Base-by-base conservation (phyloP, 2,329 filamentous ascomycete species). In the Fusarium sp. region DNA sequence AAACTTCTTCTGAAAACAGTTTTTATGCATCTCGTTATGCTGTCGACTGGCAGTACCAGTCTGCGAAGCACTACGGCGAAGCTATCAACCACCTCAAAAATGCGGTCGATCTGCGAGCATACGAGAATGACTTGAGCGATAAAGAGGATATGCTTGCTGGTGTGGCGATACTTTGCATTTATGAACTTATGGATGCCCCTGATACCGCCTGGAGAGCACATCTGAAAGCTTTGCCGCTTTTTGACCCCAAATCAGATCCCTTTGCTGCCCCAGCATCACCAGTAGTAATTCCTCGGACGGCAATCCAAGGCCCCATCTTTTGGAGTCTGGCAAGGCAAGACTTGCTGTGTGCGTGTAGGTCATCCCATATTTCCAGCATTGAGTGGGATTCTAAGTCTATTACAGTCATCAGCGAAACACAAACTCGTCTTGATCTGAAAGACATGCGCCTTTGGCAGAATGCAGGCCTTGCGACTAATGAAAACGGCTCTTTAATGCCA, bases 121-220 rank as follows among this genome's bases (percentile, higher is more conserved):
- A 89, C 17, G 87, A 88, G 4, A 84, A 88, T 3, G 74, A 59
- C 10, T 15, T 63, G 0, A 61, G 65, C 0, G 77, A 76, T 0
- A 74, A 71, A 45, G 66, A 80, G 45, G 74, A 93, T 67, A 85
- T 92, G 4, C 84, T 92, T 25, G 90, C 90, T 10, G 90, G 91
- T 3, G 90, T 90, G 3, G 90, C 91, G 0, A 92, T 93, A 15
- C 81, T 93, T 2, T 92, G 90, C 68, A 89, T 91, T 0, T 93
- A 92, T 77, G 91, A 93, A 71, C 90, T 92, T 68, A 83, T 93
- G n/a, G 90, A 92, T 79, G 89, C 89, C 2, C 91, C 90, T 2
- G 88, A 87, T 3, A 85, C 86, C 0, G 90, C 90, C 22, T 93
- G 90, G 90, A 87, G 88, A 35, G 85, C 90, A 5, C 91, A 93